phyloP scores from a whole-genome alignment of 805 yeast species.

The Wickerhamiella allomyrinae region DNA sequence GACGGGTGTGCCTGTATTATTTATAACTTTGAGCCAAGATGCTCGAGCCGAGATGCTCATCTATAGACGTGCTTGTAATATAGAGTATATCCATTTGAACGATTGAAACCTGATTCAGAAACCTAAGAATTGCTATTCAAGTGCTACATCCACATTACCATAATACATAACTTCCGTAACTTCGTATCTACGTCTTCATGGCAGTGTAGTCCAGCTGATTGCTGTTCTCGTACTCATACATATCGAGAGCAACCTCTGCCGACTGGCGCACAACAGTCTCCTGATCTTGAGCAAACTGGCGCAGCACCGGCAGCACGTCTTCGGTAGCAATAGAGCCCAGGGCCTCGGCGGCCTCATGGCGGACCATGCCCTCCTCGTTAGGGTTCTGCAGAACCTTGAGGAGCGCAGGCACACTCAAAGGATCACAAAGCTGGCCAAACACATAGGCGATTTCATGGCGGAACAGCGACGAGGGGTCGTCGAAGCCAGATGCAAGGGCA shows the following conservation, averaged over 20 bases:
- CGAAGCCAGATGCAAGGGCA: constrained; percentile 82
- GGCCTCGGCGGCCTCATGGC: constrained; percentile 99
- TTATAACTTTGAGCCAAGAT: not conserved
- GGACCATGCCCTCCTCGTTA: constrained; percentile 91
- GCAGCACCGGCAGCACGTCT: constrained; percentile 80
- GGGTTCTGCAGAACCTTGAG: constrained; percentile 65
- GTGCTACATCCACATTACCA: too few relatives aligned
- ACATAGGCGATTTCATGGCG: constrained; percentile 97
- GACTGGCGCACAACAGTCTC: constrained; percentile 91
- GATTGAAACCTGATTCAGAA: too few relatives aligned
- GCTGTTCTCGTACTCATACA: constrained; percentile 92
- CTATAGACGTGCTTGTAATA: too few relatives aligned
- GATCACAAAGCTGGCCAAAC: constrained; percentile 92
- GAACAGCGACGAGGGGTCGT: constrained; percentile 83
- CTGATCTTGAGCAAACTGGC: constrained; percentile 61
- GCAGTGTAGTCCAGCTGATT: constrained; percentile 64
- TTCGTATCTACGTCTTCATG: constrained; percentile 12
- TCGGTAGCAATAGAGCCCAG: constrained; percentile 93
- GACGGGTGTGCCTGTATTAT: too few relatives aligned
- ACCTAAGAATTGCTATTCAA: too few relatives aligned
- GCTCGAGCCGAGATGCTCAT: not conserved
- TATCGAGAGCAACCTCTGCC: constrained; percentile 92
- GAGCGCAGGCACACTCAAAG: constrained; percentile 78
- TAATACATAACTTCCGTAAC: too few relatives aligned
- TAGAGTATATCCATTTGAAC: too few relatives aligned